Evolutionary conservation across 495 filamentous ascomycete species (phyloP).

Genomic region (Daldinia vernicosa): DNA sequence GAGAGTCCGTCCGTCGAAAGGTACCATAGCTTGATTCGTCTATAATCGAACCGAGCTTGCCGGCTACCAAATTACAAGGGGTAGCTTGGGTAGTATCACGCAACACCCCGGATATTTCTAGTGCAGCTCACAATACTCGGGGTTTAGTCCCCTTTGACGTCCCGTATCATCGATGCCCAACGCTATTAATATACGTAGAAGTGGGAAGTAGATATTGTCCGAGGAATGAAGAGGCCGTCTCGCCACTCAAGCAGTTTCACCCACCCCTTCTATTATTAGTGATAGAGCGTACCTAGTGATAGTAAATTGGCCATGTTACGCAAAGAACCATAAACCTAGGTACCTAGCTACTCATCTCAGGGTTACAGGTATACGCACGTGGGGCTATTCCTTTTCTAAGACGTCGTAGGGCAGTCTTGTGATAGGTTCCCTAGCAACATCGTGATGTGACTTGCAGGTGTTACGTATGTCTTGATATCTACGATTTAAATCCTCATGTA

Average conservation of each 20-base stretch:
- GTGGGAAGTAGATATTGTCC: not conserved
- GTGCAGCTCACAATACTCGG: not conserved
- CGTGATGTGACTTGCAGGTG: not conserved
- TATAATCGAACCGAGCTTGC: not conserved
- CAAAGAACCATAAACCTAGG: not conserved
- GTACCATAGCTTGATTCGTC: not conserved
- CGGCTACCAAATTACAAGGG: not conserved
- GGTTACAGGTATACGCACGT: too few relatives aligned
- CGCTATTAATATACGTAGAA: not conserved
- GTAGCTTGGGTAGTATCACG: not conserved
- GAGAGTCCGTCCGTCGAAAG: not conserved
- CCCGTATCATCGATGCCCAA: not conserved
- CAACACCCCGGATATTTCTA: not conserved
- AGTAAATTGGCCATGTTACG: not conserved
- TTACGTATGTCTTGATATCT: not conserved
- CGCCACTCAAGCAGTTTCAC: not conserved
- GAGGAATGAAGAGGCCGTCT: not conserved
- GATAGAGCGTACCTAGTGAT: not conserved
- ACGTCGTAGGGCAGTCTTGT: too few relatives aligned
- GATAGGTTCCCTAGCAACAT: not conserved
- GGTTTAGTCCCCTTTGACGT: not conserved
- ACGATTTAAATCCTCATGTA: too few relatives aligned
- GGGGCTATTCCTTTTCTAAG: too few relatives aligned
- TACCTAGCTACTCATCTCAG: not conserved
- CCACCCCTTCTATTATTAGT: not conserved